Conservation (phyloP, 345 rosid genomes). For the Eucalyptus erythrocorys region DNA sequence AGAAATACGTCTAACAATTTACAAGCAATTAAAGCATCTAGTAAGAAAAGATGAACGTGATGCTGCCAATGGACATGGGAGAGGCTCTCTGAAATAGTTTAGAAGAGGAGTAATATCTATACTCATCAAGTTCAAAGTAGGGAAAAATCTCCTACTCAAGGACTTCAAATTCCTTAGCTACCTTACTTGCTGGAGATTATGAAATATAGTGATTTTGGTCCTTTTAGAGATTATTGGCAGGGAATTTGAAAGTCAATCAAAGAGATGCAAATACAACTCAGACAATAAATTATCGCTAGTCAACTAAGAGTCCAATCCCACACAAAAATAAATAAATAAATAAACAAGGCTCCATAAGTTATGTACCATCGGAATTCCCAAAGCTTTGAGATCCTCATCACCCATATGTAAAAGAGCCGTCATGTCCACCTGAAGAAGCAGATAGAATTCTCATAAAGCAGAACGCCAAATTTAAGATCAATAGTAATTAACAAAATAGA, state of each 20-base stretch:
- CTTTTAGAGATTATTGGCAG: not conserved
- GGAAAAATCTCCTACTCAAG: not conserved
- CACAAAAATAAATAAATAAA: not conserved
- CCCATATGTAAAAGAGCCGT: slow-evolving; percentile 90
- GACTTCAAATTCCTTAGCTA: not conserved
- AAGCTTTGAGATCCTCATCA: slow-evolving; percentile 89
- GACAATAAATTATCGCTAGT: not conserved
- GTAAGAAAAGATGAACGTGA: not conserved
- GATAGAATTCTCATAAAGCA: not conserved
- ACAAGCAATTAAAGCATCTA: not conserved
- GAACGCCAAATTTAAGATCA: not conserved
- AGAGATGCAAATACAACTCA: not conserved
- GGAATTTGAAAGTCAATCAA: not conserved
- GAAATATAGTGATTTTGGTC: not conserved
- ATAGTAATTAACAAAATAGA: not conserved
- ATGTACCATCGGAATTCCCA: slow-evolving; percentile 93
- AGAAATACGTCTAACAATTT: not conserved
- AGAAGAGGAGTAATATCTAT: not conserved
- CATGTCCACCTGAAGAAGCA: slow-evolving; percentile 79
- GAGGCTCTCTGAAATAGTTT: not conserved
- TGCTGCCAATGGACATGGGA: not conserved
- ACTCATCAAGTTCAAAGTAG: not conserved
- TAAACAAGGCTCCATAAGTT: not conserved
- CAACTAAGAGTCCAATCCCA: not conserved
- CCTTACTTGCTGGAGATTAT: not conserved